Base-by-base conservation (phyloP, 768 basidiomycete species). In the Termitomyces sp. region DNA sequence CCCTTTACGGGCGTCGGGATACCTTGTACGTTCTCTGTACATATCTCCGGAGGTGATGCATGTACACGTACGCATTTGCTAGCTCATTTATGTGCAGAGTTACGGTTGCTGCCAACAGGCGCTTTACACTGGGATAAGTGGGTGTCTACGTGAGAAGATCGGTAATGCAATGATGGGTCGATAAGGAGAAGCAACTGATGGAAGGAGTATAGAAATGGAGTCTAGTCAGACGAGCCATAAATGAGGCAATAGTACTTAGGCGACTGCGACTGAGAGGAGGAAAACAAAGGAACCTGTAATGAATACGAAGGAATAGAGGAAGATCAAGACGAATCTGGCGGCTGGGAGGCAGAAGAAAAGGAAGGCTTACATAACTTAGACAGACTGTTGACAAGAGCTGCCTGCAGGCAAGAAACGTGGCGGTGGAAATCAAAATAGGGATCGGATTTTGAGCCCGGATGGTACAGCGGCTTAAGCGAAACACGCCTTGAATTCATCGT, bases 331-430 rank as follows among this genome's bases (percentile, higher is more conserved):
- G 42, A 44, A 25, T 19, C 28, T 23, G 19, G 21, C 6, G 52
- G 41, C 23, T n/a, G 59, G n/a, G 14, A 41, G 41, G 52, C 58
- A 56, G 58, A 55, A 61, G 60, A 61, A 45, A 59, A 58, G 54
- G 67, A 64, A 67, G 59, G 61, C 37, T 77, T 78, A 81, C 76
- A 71, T 77, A 72, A 72, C 68, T 61, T 47, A 39, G 60, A 55
- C 60, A 59, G 71, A 68, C 70, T 69, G 67, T 67, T 74, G 76
- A 75, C 67, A 71, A 61, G 71, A 68, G 65, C 60, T 80, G 84
- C 86, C 85, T 86, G 84, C 83, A 87, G 86, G 86, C 86, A 84
- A 72, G 75, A 77, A 86, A 85, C 86, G 85, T 88, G 79, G 73
- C 80, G 28, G 71, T 72, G 74, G 70, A 71, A 74, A 82, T 83